Evolutionary conservation across 2,329 filamentous ascomycete species (phyloP).

Genomic region (Pestalotiopsis sp.): DNA sequence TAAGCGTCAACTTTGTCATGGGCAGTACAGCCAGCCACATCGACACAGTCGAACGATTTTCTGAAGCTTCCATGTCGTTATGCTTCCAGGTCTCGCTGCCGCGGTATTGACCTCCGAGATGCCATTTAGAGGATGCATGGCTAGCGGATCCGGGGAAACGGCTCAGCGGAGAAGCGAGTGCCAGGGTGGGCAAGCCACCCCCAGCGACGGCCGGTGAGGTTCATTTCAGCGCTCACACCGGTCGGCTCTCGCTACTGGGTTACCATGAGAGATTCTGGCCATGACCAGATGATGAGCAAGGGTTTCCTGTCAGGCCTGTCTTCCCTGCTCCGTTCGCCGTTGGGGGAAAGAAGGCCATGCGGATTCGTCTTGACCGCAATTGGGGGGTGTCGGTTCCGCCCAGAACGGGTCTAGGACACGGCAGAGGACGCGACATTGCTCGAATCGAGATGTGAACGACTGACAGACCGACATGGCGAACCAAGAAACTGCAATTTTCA

Average conservation of each 20-base stretch:
- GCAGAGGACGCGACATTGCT: background rate
- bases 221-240: background rate
- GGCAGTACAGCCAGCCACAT: background rate
- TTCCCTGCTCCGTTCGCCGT: background rate
- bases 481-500: background rate
- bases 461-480: background rate
- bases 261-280: background rate
- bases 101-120: background rate
- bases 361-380: background rate
- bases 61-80: background rate
- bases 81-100: background rate
- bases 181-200: background rate
- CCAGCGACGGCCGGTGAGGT: background rate
- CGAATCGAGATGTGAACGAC: background rate
- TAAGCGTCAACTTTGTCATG: background rate
- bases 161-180: background rate
- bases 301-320: background rate
- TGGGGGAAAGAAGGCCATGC: background rate
- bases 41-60: background rate
- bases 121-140: background rate
- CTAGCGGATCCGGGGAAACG: slow-evolving; percentile 8
- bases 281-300: background rate
- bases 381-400: background rate
- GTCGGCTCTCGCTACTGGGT: slow-evolving; percentile 7
- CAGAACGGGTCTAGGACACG: background rate